Conservation (phyloP, 306 rosid genomes). For the Casuarina cunninghamiana region DNA sequence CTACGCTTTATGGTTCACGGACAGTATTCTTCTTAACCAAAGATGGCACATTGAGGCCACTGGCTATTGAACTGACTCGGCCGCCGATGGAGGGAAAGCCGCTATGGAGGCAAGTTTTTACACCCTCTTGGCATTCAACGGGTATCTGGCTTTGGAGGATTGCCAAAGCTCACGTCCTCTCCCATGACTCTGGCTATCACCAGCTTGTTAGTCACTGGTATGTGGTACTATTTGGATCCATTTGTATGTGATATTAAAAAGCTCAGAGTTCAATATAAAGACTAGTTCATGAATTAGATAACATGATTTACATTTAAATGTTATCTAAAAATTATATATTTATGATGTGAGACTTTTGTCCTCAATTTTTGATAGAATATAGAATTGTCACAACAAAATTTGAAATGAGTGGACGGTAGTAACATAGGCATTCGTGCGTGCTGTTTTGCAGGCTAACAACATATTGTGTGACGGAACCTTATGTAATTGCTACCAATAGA, state of each 20-base stretch:
- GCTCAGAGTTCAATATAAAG: no score
- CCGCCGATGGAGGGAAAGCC: constrained; percentile 50
- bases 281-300: neutral
- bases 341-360: no score
- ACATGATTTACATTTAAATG: no score
- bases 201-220: constrained; percentile 60
- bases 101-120: constrained; percentile 48
- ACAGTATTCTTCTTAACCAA: constrained; percentile 43
- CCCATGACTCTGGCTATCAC: constrained; percentile 56
- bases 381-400: neutral
- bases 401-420: neutral
- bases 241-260: neutral
- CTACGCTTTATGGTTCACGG: constrained; percentile 53
- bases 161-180: constrained; percentile 55
- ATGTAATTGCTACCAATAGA: constrained; percentile 75
- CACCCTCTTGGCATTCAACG: constrained; percentile 41
- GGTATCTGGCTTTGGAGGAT: constrained; percentile 55
- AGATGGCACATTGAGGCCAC: constrained; percentile 42
- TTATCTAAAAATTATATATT: no score
- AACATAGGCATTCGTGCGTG: neutral
- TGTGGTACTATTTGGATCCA: neutral
- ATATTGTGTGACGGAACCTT: constrained; percentile 75
- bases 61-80: constrained; percentile 52
- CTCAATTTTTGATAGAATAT: no score
- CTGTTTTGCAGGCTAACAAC: constrained; percentile 69